Percentiles rank a stretch among this genome's conserved stretches.
phyloP scores from a whole-genome alignment of 148 eudicot genomes.

The Chenopodium suecicum region DNA sequence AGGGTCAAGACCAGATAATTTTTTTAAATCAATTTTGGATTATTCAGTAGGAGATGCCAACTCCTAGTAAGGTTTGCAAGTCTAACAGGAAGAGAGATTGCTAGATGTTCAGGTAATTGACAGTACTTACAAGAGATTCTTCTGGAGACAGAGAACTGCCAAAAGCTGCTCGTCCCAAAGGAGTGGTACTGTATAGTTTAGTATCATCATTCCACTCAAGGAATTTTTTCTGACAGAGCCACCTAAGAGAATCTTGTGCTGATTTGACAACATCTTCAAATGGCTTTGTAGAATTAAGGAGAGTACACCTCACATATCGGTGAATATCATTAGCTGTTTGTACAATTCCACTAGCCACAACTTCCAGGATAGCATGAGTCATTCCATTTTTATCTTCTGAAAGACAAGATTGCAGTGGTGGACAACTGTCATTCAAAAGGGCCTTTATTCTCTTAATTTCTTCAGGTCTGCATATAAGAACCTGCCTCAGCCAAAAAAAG shows the following conservation, averaged over 20 bases:
- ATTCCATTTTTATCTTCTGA: conserved; percentile 99
- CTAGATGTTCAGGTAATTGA: conserved; percentile 5
- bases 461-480: conserved; percentile 87
- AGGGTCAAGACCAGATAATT: background rate
- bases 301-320: conserved; percentile 96
- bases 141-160: conserved; percentile 97
- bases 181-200: conserved; percentile 82
- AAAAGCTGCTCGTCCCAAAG: conserved; percentile 94
- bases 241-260: conserved; percentile 93
- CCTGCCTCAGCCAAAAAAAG: conserved; percentile 43
- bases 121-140: conserved; percentile 80
- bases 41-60: background rate
- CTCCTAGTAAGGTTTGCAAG: background rate
- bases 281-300: conserved; percentile 93
- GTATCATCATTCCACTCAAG: conserved; percentile 96
- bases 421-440: conserved; percentile 85
- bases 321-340: conserved; percentile 94
- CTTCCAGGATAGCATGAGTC: conserved; percentile 99
- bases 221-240: conserved; percentile 91
- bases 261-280: conserved; percentile 97
- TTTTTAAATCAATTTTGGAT: background rate
- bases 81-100: background rate
- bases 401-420: conserved; percentile 93
- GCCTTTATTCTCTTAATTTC: conserved; percentile 67
- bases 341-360: conserved; percentile 96